These are phyloP conservation scores for Isatis tinctoria DNA, from an alignment of 345 rosid genomes.

Conservation along the genomic window DNA sequence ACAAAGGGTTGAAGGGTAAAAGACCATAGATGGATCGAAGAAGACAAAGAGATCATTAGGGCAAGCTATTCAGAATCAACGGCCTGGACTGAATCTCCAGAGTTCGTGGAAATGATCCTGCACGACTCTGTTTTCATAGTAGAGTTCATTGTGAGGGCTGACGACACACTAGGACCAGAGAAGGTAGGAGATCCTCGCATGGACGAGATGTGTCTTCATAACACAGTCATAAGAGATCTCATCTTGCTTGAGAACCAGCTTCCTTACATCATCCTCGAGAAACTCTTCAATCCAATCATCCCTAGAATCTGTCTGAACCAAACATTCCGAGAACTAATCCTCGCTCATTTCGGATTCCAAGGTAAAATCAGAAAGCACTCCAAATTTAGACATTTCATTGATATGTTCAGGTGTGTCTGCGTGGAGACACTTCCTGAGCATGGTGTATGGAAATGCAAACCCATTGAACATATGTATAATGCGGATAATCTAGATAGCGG, in stretches of 20 bases:
- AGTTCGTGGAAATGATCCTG: slow-evolving; percentile 19
- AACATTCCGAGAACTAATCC: background rate
- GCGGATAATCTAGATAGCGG: background rate
- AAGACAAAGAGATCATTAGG: slow-evolving; percentile 5
- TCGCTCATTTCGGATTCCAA: background rate
- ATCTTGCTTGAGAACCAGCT: slow-evolving; percentile 27
- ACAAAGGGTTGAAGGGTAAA: background rate
- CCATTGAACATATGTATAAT: background rate
- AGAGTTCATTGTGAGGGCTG: background rate
- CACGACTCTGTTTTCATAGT: slow-evolving; percentile 25
- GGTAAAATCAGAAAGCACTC: background rate
- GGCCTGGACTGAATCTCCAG: background rate
- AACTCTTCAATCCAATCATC: background rate
- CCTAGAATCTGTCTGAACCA: background rate
- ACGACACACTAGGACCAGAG: background rate
- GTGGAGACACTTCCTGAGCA: background rate
- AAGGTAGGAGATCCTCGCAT: background rate
- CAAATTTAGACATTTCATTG: background rate
- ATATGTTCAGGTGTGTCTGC: too few relatives aligned
- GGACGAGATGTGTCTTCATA: background rate
- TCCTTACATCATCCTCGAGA: slow-evolving; percentile 21
- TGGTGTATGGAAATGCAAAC: background rate
- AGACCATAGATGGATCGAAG: background rate
- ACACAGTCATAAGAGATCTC: background rate
- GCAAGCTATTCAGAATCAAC: slow-evolving; percentile 21